phyloP scores from a whole-genome alignment of 2,329 filamentous ascomycete genomes.

The Shiraia bambusicola region DNA sequence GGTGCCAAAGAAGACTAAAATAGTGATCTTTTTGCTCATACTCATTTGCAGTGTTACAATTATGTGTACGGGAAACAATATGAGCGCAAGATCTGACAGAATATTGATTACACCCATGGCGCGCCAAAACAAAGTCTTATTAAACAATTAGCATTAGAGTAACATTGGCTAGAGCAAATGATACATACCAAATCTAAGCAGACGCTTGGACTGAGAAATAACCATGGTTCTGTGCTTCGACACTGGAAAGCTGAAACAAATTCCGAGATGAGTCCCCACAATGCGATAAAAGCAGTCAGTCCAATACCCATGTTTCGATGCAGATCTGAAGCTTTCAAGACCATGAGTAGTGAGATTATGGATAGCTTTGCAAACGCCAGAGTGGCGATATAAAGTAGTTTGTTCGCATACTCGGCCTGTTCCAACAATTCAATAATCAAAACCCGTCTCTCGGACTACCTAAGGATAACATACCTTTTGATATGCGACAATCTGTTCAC shows the following conservation, averaged over 20 bases:
- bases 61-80: constrained; percentile 38
- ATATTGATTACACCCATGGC: constrained; percentile 36
- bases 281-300: constrained; percentile 29
- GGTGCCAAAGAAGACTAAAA: constrained; percentile 37
- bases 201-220: constrained; percentile 13
- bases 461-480: constrained; percentile 28
- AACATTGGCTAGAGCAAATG: not conserved
- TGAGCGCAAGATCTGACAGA: constrained; percentile 36
- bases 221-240: constrained; percentile 31
- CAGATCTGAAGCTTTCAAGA: constrained; percentile 32
- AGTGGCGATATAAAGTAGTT: constrained; percentile 38
- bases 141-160: constrained; percentile 3
- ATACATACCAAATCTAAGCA: constrained; percentile 32
- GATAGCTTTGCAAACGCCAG: constrained; percentile 39
- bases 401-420: constrained; percentile 40
- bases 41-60: constrained; percentile 41
- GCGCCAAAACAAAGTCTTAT: constrained; percentile 35
- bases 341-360: constrained; percentile 40
- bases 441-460: not conserved
- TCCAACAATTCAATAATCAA: not conserved
- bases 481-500: constrained; percentile 26
- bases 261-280: constrained; percentile 34
- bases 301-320: constrained; percentile 32
- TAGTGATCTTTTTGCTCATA: constrained; percentile 36
- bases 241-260: constrained; percentile 38